Base-by-base conservation (phyloP, 768 basidiomycete genomes). In the Pholiota conissans region DNA sequence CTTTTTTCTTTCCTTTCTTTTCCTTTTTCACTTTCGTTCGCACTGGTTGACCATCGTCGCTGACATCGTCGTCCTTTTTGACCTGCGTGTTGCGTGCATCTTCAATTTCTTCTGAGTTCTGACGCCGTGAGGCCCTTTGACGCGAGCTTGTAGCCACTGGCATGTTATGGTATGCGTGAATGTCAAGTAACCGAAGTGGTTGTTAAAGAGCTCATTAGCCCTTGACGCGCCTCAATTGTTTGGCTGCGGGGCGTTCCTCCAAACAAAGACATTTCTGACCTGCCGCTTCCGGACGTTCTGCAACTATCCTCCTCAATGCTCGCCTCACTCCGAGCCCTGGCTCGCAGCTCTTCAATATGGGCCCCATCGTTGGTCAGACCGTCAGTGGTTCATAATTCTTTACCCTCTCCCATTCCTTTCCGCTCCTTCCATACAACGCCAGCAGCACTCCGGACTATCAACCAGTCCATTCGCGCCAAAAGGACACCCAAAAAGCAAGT, bases 381-480 rank as follows among this genome's bases (percentile, higher is more conserved):
- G 14, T 48, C 55, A 16, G 50, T 61, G 35, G 63, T 59, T 49
- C 46, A 37, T 42, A 49, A 49, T 49, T n/a, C 57, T 11, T 42
- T 61, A 28, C 55, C 65, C 11, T 47, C 57, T 46, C 40, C 68
- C 16, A 40, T 67, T 20, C 70, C 70, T 56, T 70, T 73, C 55
- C 80, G 86, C 59, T 70, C 80, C 14, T 91, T 93, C 71, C 87
- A 88, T 61, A 69, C 83, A 5, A 83, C 89, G 32, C 75, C 84
- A 0, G 73, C 79, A n/a, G 65, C 84, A 7, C 72, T 74, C 55
- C 79, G 79, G 28, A 96, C 95, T 1, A 82, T 96, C 64, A 95
- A 95, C 73, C 94, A 96, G 72, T 87, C 93, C 30, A 89, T 93
- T 73, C 82, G 87, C 20, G 83, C 90, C 35, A 92, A 92, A 76